Base-by-base conservation (phyloP, 2,329 filamentous ascomycete genomes). In the Ascosphaera aggregata region DNA sequence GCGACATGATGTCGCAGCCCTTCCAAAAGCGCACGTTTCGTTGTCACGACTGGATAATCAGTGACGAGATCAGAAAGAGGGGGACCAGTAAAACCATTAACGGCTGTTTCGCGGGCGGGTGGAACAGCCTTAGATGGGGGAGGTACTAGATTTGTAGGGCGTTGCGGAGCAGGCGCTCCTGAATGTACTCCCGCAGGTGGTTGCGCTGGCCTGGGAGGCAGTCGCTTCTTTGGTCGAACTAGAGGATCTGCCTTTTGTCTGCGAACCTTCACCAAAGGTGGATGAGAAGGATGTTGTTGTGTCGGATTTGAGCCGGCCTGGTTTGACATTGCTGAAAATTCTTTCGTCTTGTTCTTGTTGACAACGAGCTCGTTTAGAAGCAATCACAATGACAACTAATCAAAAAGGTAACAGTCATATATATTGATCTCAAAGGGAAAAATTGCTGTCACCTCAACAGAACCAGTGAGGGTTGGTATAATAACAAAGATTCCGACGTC, bases 1-100 rank as follows among this genome's bases (percentile, higher is more conserved):
- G 93, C 85, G 44, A 92, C 71, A 53, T 98, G 89, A 50, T 84
- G 75, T 37, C 86, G 78, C 42, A 92, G 61, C 4, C 78, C 80
- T 47, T 89, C 77, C 41, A 80, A 67, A 38, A 93, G 58, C 8
- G 76, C 73, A 49, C 76, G 74, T 57, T 91, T 92, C 4, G 81
- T 91, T 4, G 84, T 80, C 45, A 82, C 71, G 15, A 95, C 66
- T 11, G 81, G 80, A 47, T 63, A 75, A 49, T 74, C 74, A 9
- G 53, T 50, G 43, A 58, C 63, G 18, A 48, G 53, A 30, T 54
- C 50, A 3, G 55, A 58, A 17, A 61, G 46, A n/a, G 57, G 45
- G 22, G 54, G 51, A 3, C 57, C 57, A 34, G 54, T 61, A 42
- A 62, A 63, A 3, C 58, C 58, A 39, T 62, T 62, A 5, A 51